These are phyloP conservation scores for Hirsutella rhossiliensis DNA, from an alignment of 2,329 filamentous ascomycete genomes.

Conservation along the genomic window DNA sequence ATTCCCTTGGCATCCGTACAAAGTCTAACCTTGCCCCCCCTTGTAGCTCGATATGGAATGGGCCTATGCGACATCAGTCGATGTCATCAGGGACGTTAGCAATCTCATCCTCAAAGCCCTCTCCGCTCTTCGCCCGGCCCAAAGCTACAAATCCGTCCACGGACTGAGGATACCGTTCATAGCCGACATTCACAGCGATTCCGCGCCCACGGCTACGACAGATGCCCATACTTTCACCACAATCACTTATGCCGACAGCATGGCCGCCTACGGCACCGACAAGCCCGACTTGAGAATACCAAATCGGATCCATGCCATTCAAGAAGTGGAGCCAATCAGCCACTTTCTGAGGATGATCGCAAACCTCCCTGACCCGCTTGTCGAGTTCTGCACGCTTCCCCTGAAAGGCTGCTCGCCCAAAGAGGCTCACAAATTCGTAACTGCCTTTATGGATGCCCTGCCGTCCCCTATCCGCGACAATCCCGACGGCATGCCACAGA, in stretches of 20 bases:
- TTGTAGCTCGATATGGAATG: slow-evolving; percentile 80
- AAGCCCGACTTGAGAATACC: slow-evolving; percentile 81
- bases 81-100: slow-evolving; percentile 22
- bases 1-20: neutral
- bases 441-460: slow-evolving; percentile 55
- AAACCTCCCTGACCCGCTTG: slow-evolving; percentile 49
- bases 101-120: slow-evolving; percentile 20
- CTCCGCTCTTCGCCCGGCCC: slow-evolving; percentile 13
- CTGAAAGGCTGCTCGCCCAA: slow-evolving; percentile 38
- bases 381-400: slow-evolving; percentile 64
- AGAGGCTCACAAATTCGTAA: slow-evolving; percentile 49
- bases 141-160: slow-evolving; percentile 52
- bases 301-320: slow-evolving; percentile 51
- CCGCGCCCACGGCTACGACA: slow-evolving; percentile 6
- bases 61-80: slow-evolving; percentile 56
- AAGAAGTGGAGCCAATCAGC: slow-evolving; percentile 42
- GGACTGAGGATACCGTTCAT: slow-evolving; percentile 21
- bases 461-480: slow-evolving; percentile 53
- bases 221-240: slow-evolving; percentile 20
- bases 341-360: slow-evolving; percentile 67
- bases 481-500: slow-evolving; percentile 64
- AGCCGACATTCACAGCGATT: slow-evolving; percentile 10
- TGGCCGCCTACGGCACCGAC: slow-evolving; percentile 73
- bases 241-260: slow-evolving; percentile 36
- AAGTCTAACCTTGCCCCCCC: neutral